Base-by-base conservation (phyloP, 768 basidiomycete genomes). In the Leccinum arenicola region DNA sequence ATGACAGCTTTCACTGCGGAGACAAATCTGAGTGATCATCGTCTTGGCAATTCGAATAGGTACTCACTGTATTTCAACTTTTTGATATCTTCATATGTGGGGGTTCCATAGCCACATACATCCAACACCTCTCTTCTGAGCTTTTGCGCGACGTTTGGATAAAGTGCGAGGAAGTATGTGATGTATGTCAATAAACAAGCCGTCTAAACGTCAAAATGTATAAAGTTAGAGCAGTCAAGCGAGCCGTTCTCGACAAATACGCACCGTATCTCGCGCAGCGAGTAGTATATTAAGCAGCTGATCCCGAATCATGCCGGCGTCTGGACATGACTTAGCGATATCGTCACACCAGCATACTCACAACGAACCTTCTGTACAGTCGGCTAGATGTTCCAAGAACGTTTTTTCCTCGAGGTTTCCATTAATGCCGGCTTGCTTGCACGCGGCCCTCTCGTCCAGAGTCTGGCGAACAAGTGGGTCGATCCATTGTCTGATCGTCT, bases 271-370 rank as follows among this genome's bases (percentile, higher is more conserved):
- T 56, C 91, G 75, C 23, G 88, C 82, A 6, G 91, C 91, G 11
- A 93, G 75, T 2, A 94, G 75, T 70, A 92, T 84, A 66, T 84
- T 93, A 51, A 93, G 77, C 12, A 93, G 72, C 62, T 93, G 88
- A 73, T 93, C 89, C 21, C 88, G 84, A 56, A 94, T 88, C 47
- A 85, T 70, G 8, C 82, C 76, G 11, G 74, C 74, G 67, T 92
- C 90, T 92, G 64, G 58, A 58, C 54, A 54, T 53, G 21, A 33
- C 11, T 64, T 31, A 66, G 68, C 25, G 29, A 57, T 12, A 47
- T 50, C 19, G 29, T 11, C 23, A 19, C 47, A 12, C 19, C 31
- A 40, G 27, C 8, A 52, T 47, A 54, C 54, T 50, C 35, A 45
- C 43, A 9, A 55, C 77, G 58, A 60, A 86, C 87, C 85, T 50